phyloP scores from a whole-genome alignment of 805 yeast species.

The Yamadazyma scolyti region DNA sequence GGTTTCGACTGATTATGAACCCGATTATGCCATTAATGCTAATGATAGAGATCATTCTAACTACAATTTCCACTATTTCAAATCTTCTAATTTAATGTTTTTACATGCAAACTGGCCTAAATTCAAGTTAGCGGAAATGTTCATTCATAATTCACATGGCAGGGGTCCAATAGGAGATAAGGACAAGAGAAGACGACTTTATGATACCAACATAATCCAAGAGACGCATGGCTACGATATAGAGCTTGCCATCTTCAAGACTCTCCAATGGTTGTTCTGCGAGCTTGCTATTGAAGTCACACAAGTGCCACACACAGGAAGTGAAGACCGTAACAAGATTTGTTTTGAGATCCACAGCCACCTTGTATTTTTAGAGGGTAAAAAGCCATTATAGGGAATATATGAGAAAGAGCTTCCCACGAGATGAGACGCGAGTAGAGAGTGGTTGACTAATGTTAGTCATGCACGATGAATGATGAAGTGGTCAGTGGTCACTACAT shows the following conservation, averaged over 20 bases:
- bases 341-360: conserved; percentile 24
- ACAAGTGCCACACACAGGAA: conserved; percentile 17
- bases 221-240: conserved; percentile 25
- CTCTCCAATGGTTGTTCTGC: conserved; percentile 27
- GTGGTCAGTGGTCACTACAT: too few species aligned
- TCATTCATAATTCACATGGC: conserved; percentile 19
- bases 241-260: conserved; percentile 23
- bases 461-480: too few species aligned
- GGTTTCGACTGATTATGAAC: conserved; percentile 8
- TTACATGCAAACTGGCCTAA: conserved; percentile 40
- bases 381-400: too few species aligned
- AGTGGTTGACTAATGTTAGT: too few species aligned
- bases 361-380: conserved; percentile 21
- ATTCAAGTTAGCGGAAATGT: conserved; percentile 21
- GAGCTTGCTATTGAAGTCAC: conserved; percentile 15
- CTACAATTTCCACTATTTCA: conserved; percentile 27
- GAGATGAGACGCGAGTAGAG: too few species aligned
- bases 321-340: conserved; percentile 18
- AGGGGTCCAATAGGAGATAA: conserved; percentile 22
- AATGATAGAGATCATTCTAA: conserved; percentile 19
- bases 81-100: conserved; percentile 24
- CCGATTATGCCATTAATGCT: conserved; percentile 18
- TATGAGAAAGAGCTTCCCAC: too few species aligned
- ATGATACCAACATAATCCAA: conserved; percentile 18
- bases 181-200: conserved; percentile 22